Conservation (phyloP, 257 asterid genomes). For the Solanum corneliomulleri region DNA sequence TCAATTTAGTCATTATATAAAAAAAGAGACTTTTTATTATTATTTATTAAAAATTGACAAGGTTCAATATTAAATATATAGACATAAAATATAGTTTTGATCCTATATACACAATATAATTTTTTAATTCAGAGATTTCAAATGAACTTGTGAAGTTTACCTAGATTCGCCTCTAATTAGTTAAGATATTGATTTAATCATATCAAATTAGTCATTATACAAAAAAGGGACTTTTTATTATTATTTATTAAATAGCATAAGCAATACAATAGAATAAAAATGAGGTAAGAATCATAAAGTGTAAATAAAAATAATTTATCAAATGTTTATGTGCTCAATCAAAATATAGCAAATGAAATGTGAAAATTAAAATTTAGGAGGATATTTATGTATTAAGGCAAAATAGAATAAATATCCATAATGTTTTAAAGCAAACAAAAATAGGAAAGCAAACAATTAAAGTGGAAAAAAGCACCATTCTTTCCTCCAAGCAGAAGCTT, state of each 20-base stretch:
- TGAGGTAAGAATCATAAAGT: too few species aligned
- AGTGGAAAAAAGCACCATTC: background rate
- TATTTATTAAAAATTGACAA: too few species aligned
- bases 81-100: too few species aligned
- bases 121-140: too few species aligned
- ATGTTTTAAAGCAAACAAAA: background rate
- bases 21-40: too few species aligned
- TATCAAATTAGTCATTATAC: background rate
- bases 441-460: background rate
- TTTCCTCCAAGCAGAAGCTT: background rate
- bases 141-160: background rate
- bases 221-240: too few species aligned
- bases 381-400: background rate
- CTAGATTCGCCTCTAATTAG: accelerated
- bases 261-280: too few species aligned
- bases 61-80: too few species aligned
- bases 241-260: too few species aligned
- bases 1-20: background rate
- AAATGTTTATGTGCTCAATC: background rate
- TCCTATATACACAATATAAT: too few species aligned
- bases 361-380: background rate
- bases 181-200: too few species aligned
- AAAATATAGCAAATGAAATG: background rate
- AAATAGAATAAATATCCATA: background rate
- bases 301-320: background rate